phyloP scores from a whole-genome alignment of 306 rosid genomes.

The Dalbergia cultrata region DNA sequence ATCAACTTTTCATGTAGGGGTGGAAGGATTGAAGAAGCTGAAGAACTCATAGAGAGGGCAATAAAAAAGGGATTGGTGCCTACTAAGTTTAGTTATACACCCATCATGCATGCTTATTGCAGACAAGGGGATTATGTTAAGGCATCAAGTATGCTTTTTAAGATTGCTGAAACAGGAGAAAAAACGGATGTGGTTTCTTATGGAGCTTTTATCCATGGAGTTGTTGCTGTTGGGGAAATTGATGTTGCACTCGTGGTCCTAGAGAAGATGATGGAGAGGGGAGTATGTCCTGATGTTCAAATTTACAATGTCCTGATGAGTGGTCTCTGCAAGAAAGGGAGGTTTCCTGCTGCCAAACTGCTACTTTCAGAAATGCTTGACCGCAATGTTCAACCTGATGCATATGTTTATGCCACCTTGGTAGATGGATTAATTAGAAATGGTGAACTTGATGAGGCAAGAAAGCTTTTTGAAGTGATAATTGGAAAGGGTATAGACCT shows the following conservation, averaged over 20 bases:
- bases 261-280: slow-evolving; percentile 77
- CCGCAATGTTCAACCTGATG: slow-evolving; percentile 74
- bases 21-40: slow-evolving; percentile 75
- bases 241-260: slow-evolving; percentile 66
- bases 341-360: slow-evolving; percentile 70
- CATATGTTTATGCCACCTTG: slow-evolving; percentile 73
- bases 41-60: slow-evolving; percentile 62
- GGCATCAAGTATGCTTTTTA: slow-evolving; percentile 71
- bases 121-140: slow-evolving; percentile 67
- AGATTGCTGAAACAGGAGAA: slow-evolving; percentile 71
- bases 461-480: slow-evolving; percentile 59
- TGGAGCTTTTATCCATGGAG: slow-evolving; percentile 86
- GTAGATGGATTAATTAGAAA: slow-evolving; percentile 78
- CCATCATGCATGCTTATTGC: slow-evolving; percentile 67
- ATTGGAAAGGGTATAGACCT: slow-evolving; percentile 65
- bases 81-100: slow-evolving; percentile 71
- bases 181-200: slow-evolving; percentile 75
- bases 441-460: slow-evolving; percentile 70
- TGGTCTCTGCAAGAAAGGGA: slow-evolving; percentile 83
- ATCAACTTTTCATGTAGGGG: slow-evolving; percentile 64
- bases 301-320: slow-evolving; percentile 85
- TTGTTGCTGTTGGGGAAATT: slow-evolving; percentile 66
- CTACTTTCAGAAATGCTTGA: slow-evolving; percentile 83
- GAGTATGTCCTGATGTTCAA: slow-evolving; percentile 76
- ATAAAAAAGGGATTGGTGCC: slow-evolving; percentile 58